These are phyloP conservation scores for Kuraishia ogatae DNA, from an alignment of 805 yeast genomes.

Conservation along the genomic window DNA sequence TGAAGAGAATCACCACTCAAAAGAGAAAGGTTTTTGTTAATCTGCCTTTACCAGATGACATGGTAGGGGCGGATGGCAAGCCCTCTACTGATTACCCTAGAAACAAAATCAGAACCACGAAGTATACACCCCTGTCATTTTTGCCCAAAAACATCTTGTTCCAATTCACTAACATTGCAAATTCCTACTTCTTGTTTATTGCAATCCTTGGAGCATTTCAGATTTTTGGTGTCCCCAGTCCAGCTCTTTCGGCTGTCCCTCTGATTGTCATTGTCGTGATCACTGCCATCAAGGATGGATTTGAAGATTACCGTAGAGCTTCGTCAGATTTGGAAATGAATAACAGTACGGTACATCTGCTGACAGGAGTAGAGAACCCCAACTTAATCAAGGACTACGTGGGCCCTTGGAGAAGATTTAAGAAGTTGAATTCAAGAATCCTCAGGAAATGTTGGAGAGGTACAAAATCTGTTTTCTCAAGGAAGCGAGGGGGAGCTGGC, in stretches of 20 bases:
- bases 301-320: slow-evolving; percentile 67
- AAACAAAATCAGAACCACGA: slow-evolving; percentile 55
- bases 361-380: slow-evolving; percentile 44
- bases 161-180: slow-evolving; percentile 54
- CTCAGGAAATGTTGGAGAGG: slow-evolving; percentile 7
- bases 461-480: slow-evolving; percentile 4
- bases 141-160: slow-evolving; percentile 45
- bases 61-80: slow-evolving; percentile 21
- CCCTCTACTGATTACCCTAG: slow-evolving; percentile 35
- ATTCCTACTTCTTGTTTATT: slow-evolving; percentile 45
- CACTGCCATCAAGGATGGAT: slow-evolving; percentile 70
- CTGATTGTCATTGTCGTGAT: slow-evolving; percentile 68
- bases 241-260: slow-evolving; percentile 74
- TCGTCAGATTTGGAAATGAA: slow-evolving; percentile 60
- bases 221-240: slow-evolving; percentile 65
- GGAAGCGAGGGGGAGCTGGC: not conserved
- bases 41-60: slow-evolving; percentile 47
- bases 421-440: slow-evolving; percentile 38
- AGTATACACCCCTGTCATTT: slow-evolving; percentile 50
- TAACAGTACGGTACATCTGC: slow-evolving; percentile 50
- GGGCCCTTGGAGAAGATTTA: slow-evolving; percentile 59
- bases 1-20: slow-evolving; percentile 2
- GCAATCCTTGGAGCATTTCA: slow-evolving; percentile 52
- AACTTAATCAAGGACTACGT: slow-evolving; percentile 50
- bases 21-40: slow-evolving; percentile 51